phyloP scores from a whole-genome alignment of 2,329 filamentous ascomycete genomes.

The Nothopassalora personata region DNA sequence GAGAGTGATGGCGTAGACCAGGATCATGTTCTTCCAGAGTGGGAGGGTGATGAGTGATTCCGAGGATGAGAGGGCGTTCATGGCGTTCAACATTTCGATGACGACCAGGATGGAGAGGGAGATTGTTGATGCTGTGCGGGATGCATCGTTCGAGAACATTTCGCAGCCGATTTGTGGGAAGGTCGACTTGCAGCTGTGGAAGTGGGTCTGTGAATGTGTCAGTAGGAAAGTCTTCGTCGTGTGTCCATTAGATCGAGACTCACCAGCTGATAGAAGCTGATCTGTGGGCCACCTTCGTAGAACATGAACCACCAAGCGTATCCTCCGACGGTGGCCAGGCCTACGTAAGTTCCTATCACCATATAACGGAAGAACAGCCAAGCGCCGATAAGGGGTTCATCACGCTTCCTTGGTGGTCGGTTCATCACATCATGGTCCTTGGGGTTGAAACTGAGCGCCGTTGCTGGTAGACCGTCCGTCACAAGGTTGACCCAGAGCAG shows the following conservation, averaged over 20 bases:
- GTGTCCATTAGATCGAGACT: constrained; percentile 28
- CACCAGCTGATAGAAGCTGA: constrained; percentile 79
- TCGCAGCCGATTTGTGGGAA: constrained; percentile 87
- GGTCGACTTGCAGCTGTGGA: constrained; percentile 82
- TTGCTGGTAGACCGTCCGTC: constrained; percentile 93
- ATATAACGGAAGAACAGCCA: constrained; percentile 98
- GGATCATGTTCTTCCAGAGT: constrained; percentile 98
- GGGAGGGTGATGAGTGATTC: constrained; percentile 90
- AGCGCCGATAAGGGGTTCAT: constrained; percentile 85
- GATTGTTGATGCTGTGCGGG: constrained; percentile 86
- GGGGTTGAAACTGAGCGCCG: constrained; percentile 94
- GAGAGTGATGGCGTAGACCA: constrained; percentile 87
- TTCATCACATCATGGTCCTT: constrained; percentile 98
- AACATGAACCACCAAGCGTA: constrained; percentile 99
- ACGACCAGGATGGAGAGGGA: constrained; percentile 88
- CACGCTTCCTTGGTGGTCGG: constrained; percentile 81
- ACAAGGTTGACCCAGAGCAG: constrained; percentile 98
- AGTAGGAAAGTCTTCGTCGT: background rate
- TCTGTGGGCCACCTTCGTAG: constrained; percentile 82
- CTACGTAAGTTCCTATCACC: constrained; percentile 92
- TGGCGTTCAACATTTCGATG: constrained; percentile 99
- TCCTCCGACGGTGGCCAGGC: constrained; percentile 86
- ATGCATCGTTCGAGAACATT: constrained; percentile 83
- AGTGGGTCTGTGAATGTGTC: constrained; percentile 55
- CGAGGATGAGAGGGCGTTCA: constrained; percentile 94